Evolutionary conservation across 2,329 filamentous ascomycete species (phyloP), one percentile per base, ranked within the genome.

Genomic region (Hypoxylon sp.): DNA sequence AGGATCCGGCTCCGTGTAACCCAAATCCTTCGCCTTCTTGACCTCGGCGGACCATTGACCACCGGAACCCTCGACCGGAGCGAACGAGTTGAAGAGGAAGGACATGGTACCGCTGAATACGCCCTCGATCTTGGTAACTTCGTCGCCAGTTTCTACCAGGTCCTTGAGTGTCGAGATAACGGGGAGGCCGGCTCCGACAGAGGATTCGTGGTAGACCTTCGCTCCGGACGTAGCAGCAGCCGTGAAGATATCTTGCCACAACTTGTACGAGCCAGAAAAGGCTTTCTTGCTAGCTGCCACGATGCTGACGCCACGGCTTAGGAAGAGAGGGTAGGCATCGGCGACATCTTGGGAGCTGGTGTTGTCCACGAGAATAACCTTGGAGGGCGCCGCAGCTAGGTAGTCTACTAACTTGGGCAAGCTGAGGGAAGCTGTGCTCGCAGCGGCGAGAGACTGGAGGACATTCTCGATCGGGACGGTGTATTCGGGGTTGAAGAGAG

Each of bases 211-310:
- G 79, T 94, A 97, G 52, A 97, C 80, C 68, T 91, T 89, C 31
- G 92, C 90, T 31, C 88, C 88, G 1, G 82, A 83, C 20, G 81
- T 78, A 36, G 81, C 78, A 1, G 91, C 87, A 1, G 90, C 81
- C 2, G 78, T 75, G 72, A 96, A 95, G 68, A 99, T 97, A 57
- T 89, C 84, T 66, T 90, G 82, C 92, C 93, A 99, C 47, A 96
- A 78, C 63, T 84, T 78, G 65, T 90, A 86, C 34, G 83, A 85
- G 50, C 89, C 86, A 0, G 91, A 95, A 75, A 99, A 99, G 9
- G 89, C 93, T 75, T 99, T 99, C 79, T 99, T 99, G 80, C 97
- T 99, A 31, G 94, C 92, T 1, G 94, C 99, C 19, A 97, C 90
- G 64, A 99, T 85, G 72, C 86, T 93, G 71, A 99, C 87, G 8